Evolutionary conservation across 2,329 filamentous ascomycete species (phyloP).

Genomic region (Didymella pomorum): DNA sequence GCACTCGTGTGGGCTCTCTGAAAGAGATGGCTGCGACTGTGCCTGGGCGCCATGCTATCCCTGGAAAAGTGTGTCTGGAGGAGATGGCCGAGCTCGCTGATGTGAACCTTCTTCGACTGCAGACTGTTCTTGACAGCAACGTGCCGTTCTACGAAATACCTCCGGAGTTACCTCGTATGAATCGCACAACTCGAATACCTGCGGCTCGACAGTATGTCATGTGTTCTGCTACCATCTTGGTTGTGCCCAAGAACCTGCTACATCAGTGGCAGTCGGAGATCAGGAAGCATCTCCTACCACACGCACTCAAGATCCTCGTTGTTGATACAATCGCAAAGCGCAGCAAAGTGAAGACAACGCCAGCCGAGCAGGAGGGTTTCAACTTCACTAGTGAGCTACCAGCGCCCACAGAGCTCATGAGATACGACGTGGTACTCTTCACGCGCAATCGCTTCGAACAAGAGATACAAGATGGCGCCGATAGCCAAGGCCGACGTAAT

Average conservation of each 20-base stretch:
- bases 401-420: slow-evolving; percentile 63
- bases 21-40: slow-evolving; percentile 78
- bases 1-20: slow-evolving; percentile 66
- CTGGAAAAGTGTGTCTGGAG: slow-evolving; percentile 74
- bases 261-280: slow-evolving; percentile 87
- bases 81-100: slow-evolving; percentile 53
- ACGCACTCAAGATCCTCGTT: slow-evolving; percentile 69
- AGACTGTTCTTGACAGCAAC: slow-evolving; percentile 43
- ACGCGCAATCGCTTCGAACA: slow-evolving; percentile 76
- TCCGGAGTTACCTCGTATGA: slow-evolving; percentile 50
- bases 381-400: slow-evolving; percentile 63
- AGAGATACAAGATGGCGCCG: slow-evolving; percentile 64
- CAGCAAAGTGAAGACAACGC: slow-evolving; percentile 23
- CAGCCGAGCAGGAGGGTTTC: slow-evolving; percentile 28
- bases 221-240: slow-evolving; percentile 74
- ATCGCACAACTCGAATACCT: slow-evolving; percentile 52
- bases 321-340: slow-evolving; percentile 56
- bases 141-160: slow-evolving; percentile 53
- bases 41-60: slow-evolving; percentile 70
- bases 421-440: slow-evolving; percentile 80
- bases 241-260: slow-evolving; percentile 84
- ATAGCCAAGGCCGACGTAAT: slow-evolving; percentile 55
- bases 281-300: slow-evolving; percentile 71
- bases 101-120: slow-evolving; percentile 43
- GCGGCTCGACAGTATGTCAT: slow-evolving; percentile 65